These are phyloP conservation scores for Dendrocalamus sinicus DNA, from an alignment of 176 grass and related monocot genomes.

Conservation along the genomic window DNA sequence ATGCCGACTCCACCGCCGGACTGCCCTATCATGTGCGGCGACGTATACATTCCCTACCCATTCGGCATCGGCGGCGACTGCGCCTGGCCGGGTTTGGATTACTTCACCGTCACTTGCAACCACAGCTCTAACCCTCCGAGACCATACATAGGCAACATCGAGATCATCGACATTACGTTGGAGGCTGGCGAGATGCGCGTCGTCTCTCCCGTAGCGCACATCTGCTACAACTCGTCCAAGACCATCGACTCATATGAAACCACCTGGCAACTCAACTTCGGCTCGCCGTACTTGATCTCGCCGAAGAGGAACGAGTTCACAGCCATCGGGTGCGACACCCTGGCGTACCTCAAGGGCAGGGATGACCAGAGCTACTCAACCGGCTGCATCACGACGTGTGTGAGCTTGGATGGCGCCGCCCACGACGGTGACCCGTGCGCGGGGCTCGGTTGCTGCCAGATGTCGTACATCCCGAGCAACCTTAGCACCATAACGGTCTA, in stretches of 20 bases:
- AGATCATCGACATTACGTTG: neutral
- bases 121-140: neutral
- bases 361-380: neutral
- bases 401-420: neutral
- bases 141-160: neutral
- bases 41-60: neutral
- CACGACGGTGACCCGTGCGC: neutral
- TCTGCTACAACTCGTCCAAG: neutral
- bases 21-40: neutral
- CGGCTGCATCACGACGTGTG: conserved; percentile 34
- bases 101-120: neutral
- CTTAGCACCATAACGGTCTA: neutral
- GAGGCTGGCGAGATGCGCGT: neutral
- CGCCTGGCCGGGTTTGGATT: neutral
- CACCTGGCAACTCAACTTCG: too few relatives aligned
- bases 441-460: conserved; percentile 51
- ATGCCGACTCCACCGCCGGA: too few relatives aligned
- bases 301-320: too few relatives aligned
- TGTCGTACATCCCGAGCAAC: neutral
- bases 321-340: too few relatives aligned
- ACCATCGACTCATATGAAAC: too few relatives aligned
- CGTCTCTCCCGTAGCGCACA: neutral
- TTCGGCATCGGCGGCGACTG: neutral
- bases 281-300: too few relatives aligned
- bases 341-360: neutral